Evolutionary conservation across 1,284 basidiomycete species (phyloP).

Genomic region (Cystobasidium pallidum): DNA sequence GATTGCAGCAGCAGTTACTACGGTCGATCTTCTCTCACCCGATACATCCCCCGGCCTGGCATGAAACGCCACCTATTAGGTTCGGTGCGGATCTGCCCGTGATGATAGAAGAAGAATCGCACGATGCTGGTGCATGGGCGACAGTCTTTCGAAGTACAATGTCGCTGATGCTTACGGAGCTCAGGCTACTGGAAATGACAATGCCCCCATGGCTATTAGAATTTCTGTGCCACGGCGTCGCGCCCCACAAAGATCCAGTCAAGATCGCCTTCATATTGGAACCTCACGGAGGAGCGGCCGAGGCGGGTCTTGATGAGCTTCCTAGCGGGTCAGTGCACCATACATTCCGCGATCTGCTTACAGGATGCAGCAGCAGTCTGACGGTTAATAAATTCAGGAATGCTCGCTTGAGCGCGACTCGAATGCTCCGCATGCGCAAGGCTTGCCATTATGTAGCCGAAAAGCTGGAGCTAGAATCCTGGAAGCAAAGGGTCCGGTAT

Average conservation of each 20-base stretch:
- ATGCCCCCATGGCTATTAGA: conserved; percentile 89
- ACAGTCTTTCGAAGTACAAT: conserved; percentile 76
- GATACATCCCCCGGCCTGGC: conserved; percentile 69
- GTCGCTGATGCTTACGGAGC: conserved; percentile 67
- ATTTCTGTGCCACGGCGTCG: conserved; percentile 66
- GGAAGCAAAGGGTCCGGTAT: conserved; percentile 46
- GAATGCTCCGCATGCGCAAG: conserved; percentile 81
- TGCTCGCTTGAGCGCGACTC: conserved; percentile 82
- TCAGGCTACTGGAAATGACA: conserved; percentile 70
- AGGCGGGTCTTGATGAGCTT: conserved; percentile 69
- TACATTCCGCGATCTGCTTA: neutral
- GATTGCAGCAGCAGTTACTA: conserved; percentile 60
- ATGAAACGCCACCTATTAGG: conserved; percentile 71
- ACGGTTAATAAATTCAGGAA: conserved; percentile 61
- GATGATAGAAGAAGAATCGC: conserved; percentile 79
- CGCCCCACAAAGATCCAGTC: conserved; percentile 64
- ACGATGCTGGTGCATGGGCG: conserved; percentile 71
- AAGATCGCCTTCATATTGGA: conserved; percentile 88
- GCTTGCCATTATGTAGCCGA: conserved; percentile 83
- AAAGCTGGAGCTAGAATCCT: conserved; percentile 68
- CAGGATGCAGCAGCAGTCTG: neutral
- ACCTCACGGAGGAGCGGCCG: conserved; percentile 68
- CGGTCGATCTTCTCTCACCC: conserved; percentile 70
- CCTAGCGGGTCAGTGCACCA: conserved; percentile 68
- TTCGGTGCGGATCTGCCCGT: conserved; percentile 70